A percentile compares a stretch with the other conserved stretches of the same genome.
phyloP scores from a whole-genome alignment of 805 yeast species.

The Myxozyma neotropica region DNA sequence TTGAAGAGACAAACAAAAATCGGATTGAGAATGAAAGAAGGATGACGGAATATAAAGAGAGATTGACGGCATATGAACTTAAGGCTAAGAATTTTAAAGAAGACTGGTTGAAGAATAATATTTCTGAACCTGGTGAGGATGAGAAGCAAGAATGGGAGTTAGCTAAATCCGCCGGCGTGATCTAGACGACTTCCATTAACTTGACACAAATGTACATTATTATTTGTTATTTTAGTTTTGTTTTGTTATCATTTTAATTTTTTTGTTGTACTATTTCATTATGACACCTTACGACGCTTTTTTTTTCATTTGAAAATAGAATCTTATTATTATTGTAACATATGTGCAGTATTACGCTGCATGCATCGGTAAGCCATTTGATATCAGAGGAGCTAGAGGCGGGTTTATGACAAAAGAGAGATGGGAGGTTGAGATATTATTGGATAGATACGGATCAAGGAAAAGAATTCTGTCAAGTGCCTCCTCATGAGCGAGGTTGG shows the following conservation, averaged over 20 bases:
- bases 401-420: no score
- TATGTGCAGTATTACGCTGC: no score
- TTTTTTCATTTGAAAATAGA: no score
- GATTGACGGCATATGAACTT: slow-evolving; percentile 42
- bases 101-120: slow-evolving; percentile 46
- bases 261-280: neutral
- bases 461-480: no score
- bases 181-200: neutral
- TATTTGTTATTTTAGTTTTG: neutral
- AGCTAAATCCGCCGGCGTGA: slow-evolving; percentile 12
- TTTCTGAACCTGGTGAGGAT: slow-evolving; percentile 39
- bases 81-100: slow-evolving; percentile 45
- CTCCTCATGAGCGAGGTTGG: no score
- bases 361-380: no score
- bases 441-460: no score
- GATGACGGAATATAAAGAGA: slow-evolving; percentile 16
- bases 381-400: no score
- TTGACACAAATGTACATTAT: neutral
- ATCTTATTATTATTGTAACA: no score
- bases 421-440: no score
- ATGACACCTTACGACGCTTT: neutral
- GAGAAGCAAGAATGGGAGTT: slow-evolving; percentile 33
- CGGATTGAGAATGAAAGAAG: slow-evolving; percentile 33
- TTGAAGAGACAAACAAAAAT: slow-evolving; percentile 20
- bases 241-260: neutral